Evolutionary conservation across 2,329 filamentous ascomycete species (phyloP).

Genomic region (Claviceps pusilla): DNA sequence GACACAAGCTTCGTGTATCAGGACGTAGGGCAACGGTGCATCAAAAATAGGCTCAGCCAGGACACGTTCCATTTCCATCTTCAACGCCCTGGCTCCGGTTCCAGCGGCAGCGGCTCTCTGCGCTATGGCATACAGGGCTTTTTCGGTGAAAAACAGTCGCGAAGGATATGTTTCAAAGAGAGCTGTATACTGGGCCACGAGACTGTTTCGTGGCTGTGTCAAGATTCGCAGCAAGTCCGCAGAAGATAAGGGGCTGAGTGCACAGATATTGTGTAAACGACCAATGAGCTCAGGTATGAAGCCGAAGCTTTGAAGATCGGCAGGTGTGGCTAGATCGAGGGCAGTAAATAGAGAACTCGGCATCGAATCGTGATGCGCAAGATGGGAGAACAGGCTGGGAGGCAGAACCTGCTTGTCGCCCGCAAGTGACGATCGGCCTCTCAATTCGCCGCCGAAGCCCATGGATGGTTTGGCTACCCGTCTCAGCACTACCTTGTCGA

Average conservation of each 20-base stretch:
- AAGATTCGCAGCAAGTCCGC: conserved; percentile 67
- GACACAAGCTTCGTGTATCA: conserved; percentile 58
- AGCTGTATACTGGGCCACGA: conserved; percentile 77
- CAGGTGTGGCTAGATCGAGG: conserved; percentile 58
- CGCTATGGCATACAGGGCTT: conserved; percentile 69
- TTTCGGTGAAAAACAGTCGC: conserved; percentile 68
- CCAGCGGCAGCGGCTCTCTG: conserved; percentile 42
- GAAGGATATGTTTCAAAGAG: conserved; percentile 71
- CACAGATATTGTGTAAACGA: conserved; percentile 80
- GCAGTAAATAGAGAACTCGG: conserved; percentile 32
- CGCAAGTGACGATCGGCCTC: conserved; percentile 35
- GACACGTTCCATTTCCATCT: conserved; percentile 68
- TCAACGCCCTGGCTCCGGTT: conserved; percentile 66
- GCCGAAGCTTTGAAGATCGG: conserved; percentile 69
- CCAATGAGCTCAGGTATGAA: conserved; percentile 93
- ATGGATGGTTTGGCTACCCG: conserved; percentile 77
- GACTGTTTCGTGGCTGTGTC: conserved; percentile 78
- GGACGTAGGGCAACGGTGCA: conserved; percentile 58
- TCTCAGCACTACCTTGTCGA: conserved; percentile 75
- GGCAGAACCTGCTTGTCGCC: conserved; percentile 46
- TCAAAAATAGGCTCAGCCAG: conserved; percentile 71
- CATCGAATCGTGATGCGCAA: conserved; percentile 36
- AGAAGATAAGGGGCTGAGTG: conserved; percentile 59
- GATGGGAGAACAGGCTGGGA: conserved; percentile 40
- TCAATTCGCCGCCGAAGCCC: conserved; percentile 77